Evolutionary conservation across 169 alveolate genomes (phyloP).

Genomic region (Babesia divergens): DNA sequence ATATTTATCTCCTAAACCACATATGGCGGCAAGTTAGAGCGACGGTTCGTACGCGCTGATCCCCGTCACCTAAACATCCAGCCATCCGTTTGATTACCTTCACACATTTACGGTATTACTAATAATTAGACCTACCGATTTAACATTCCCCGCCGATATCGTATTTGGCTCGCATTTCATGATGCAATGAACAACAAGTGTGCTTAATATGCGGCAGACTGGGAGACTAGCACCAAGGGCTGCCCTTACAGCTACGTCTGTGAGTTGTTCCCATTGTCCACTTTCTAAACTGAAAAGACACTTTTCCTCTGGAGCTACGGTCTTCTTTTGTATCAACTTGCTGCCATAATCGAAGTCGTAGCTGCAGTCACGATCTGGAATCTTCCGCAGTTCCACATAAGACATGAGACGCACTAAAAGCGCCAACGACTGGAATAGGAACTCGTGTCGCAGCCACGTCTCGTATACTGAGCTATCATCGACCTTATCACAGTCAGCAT

Average conservation of each 20-base stretch:
- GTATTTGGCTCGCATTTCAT: constrained; percentile 11
- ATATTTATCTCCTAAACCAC: constrained; percentile 31
- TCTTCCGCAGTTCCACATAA: not conserved
- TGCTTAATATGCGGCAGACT: constrained; percentile 36
- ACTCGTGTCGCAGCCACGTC: constrained; percentile 14
- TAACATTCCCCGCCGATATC: not conserved
- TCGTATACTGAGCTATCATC: not conserved
- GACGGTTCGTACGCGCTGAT: constrained; percentile 31
- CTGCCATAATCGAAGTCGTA: not conserved
- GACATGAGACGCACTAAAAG: not conserved
- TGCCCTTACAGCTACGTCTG: constrained; percentile 15
- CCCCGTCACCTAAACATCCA: constrained; percentile 44
- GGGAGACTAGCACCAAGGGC: constrained; percentile 22
- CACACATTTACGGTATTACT: not conserved
- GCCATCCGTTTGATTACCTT: constrained; percentile 50
- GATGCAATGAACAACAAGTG: constrained; percentile 15
- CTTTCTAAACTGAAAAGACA: not conserved
- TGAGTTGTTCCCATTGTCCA: constrained; percentile 5
- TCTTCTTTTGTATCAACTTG: too few species aligned
- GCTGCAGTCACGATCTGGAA: not conserved
- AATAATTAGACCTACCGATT: not conserved
- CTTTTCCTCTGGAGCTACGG: not conserved
- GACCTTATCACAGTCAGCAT: not conserved
- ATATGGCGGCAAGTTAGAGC: constrained; percentile 44
- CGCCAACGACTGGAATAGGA: constrained; percentile 1